Evolutionary conservation across 179 eudicot genomes (phyloP).

Genomic region (Actinidia arguta): DNA sequence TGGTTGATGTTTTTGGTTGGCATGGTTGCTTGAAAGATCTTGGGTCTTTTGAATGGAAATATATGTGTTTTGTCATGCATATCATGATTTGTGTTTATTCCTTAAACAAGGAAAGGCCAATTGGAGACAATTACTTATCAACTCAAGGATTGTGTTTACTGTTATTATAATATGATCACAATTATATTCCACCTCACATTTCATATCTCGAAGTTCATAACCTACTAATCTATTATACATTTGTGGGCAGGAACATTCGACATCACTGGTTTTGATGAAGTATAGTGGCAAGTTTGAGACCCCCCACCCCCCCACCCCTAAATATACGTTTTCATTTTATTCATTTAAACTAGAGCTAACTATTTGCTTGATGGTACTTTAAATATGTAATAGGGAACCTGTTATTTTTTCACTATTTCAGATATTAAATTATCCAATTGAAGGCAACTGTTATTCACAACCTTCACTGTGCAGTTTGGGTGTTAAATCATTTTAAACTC

Average conservation of each 20-base stretch:
- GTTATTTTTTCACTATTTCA: neutral
- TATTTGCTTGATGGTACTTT: neutral
- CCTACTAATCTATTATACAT: no score
- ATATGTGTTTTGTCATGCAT: no score
- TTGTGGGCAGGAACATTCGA: neutral
- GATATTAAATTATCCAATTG: neutral
- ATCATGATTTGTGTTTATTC: no score
- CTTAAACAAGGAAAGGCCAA: no score
- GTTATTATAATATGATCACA: neutral
- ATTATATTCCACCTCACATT: neutral
- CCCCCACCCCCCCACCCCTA: neutral
- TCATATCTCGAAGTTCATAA: neutral
- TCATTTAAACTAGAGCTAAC: neutral
- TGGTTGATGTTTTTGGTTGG: no score
- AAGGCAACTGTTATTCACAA: neutral
- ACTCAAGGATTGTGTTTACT: neutral
- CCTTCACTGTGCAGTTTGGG: constrained; percentile 11
- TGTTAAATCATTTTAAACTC: neutral
- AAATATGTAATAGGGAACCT: neutral
- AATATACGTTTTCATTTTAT: neutral
- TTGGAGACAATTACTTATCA: neutral
- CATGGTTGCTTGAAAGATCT: no score
- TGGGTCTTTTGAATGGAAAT: no score
- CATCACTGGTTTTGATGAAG: neutral
- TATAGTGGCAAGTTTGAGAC: neutral